Base-by-base conservation (phyloP, 2,329 filamentous ascomycete genomes). In the Aspergillus texensis region DNA sequence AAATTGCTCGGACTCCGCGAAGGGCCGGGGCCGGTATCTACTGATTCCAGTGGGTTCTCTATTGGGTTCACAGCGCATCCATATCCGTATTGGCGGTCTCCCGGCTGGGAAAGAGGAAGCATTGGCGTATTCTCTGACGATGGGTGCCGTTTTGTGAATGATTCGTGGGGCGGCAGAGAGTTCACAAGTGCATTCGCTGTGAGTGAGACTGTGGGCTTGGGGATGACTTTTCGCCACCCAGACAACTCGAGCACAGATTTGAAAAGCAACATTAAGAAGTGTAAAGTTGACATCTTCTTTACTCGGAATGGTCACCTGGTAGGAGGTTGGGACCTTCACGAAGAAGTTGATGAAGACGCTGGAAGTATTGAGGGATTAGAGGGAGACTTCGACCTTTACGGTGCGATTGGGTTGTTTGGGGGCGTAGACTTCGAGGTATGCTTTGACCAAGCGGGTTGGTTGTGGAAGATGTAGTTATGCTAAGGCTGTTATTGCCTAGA, bases 371-470 rank as follows among this genome's bases (percentile, higher is more conserved):
- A 87, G 84, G 68, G 90, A 81, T 74, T 93, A 83, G 75, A 92
- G 88, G 71, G 90, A 81, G 73, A 93, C 87, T 69, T 90, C 66
- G 87, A 89, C 72, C 67, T 89, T 52, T 86, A 87, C 72, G 83
- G 82, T 48, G 86, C 87, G 2, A 78, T 89, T 60, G 87, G 87
- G 4, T 76, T 87, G 26, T 89, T 88, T 74, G 87, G 87, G 4
- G 84, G 80, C n/a, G 84, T 88, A 21, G 85, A 88, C 58, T 86
- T 88, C 62, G 85, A 88, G 66, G 81, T 83, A 16, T 81, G 78
- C 55, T 86, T 87, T 71, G 76, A 82, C 63, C 75, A 77, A 56
- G 74, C 75, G 53, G 78, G 80, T 60, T 86, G 84, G 84, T 64
- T 82, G 58, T 85, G 74, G 74, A 70, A 68, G 61, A 71, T 74